Base-by-base conservation (phyloP, 2,329 filamentous ascomycete genomes). In the Exophiala sideris region DNA sequence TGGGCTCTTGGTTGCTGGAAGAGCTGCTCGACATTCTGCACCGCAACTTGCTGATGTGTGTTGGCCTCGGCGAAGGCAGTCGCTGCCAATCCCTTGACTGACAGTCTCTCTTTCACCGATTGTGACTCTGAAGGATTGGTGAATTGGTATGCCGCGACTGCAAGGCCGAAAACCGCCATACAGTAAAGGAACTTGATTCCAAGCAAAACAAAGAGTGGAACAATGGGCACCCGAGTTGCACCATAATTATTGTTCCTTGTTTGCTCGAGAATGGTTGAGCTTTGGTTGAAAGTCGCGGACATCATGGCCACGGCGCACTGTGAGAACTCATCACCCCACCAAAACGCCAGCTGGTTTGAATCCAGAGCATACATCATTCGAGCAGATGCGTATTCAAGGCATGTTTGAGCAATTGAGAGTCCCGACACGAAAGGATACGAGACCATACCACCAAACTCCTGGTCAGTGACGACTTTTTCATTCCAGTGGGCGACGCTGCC, bases 1-100 rank as follows among this genome's bases (percentile, higher is more conserved):
- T 20, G 11, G 29, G 42, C 21, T 34, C 11, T 33, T 11, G 45
- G 34, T 6, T 29, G n/a, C 29, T 47, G 45, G 29, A 47, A 47
- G 45, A 47, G 45, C 12, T 47, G 32, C 45, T 47, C 45, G 32
- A 47, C 20, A 14, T 47, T 47, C 29, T 47, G 33, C 3, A 47
- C 45, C 5, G 45, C 45, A 24, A 35, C 45, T 20, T 38, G 29
- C 14, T 47, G 45, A 32, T 38, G 29, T 12, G 45, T 34, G 9
- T 24, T 12, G 8, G 24, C 45, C 8, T 47, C 45, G 24, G 24
- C 45, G 10, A 47, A 47, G 32, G 12, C 35, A 3, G 45, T 24
- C 6, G 45, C 45, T 3, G 41, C 41, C 8, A 44, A 24, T n/a
- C 41, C 41, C 41, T 44, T 44, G 41, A 44, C 41, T 11, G 20